Conservation (phyloP, 768 basidiomycete species). For the Candolleomyces aberdarensis region DNA sequence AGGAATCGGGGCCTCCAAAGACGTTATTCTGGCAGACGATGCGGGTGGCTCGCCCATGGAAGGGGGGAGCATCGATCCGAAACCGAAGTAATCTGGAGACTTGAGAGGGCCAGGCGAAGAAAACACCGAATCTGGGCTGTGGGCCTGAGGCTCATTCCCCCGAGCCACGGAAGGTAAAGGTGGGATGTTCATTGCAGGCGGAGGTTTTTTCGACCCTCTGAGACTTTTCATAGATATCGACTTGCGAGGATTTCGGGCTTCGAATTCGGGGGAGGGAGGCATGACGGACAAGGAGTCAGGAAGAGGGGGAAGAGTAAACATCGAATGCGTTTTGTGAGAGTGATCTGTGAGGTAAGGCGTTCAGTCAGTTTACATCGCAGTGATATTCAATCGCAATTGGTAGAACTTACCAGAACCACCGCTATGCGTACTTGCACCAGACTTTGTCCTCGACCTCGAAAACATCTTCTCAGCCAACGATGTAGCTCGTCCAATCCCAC, state of each 20-base stretch:
- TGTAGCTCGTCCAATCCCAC: constrained; percentile 42
- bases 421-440: constrained; percentile 43
- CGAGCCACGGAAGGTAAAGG: constrained; percentile 8
- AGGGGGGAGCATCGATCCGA: neutral
- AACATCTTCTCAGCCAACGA: constrained; percentile 64
- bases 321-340: constrained; percentile 1
- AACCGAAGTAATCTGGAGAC: constrained; percentile 1
- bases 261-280: constrained; percentile 11
- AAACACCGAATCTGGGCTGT: constrained; percentile 11
- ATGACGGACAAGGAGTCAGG: constrained; percentile 6
- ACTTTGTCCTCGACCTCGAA: constrained; percentile 51
- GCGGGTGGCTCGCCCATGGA: neutral
- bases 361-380: neutral
- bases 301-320: constrained; percentile 14
- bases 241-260: constrained; percentile 15
- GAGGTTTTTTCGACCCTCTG: constrained; percentile 6
- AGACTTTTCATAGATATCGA: constrained; percentile 21
- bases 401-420: constrained; percentile 37
- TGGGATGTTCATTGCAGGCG: constrained; percentile 16
- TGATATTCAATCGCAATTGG: constrained; percentile 3
- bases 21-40: no score
- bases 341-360: neutral
- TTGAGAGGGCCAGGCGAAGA: constrained; percentile 5
- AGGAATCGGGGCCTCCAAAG: no score
- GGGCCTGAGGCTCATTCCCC: constrained; percentile 11